These are phyloP conservation scores for Metschnikowia continentalis DNA, from an alignment of 805 yeast genomes.

Conservation along the genomic window DNA sequence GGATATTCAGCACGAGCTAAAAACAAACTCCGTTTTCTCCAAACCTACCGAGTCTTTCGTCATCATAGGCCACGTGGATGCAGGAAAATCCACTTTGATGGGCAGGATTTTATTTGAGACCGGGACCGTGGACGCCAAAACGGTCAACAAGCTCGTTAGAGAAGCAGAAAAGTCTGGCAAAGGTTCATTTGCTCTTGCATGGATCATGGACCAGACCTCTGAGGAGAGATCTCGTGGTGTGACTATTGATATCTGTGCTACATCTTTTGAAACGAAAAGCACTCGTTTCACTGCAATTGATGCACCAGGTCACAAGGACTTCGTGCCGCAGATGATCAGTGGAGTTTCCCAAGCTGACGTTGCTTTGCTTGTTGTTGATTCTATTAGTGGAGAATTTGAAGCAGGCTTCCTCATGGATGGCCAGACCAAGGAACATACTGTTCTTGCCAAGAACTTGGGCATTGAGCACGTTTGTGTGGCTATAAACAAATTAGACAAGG, in stretches of 20 bases:
- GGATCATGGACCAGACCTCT: conserved; percentile 78
- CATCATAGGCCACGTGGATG: conserved; percentile 83
- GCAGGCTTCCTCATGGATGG: conserved; percentile 64
- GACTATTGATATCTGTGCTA: conserved; percentile 72
- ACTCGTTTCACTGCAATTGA: conserved; percentile 68
- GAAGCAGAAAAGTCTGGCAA: conserved; percentile 69
- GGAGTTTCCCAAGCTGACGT: conserved; percentile 78
- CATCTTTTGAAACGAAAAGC: conserved; percentile 53
- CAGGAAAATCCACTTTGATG: conserved; percentile 78
- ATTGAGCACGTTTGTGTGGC: conserved; percentile 57
- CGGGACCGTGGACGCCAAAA: conserved; percentile 61
- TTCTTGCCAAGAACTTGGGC: conserved; percentile 64
- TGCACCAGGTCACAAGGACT: conserved; percentile 83
- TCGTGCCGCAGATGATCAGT: conserved; percentile 81
- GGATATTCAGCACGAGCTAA: conserved; percentile 39
- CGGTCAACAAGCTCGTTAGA: conserved; percentile 56
- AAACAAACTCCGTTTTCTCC: conserved; percentile 24
- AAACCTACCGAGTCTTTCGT: conserved; percentile 68
- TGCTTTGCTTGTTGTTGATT: conserved; percentile 68
- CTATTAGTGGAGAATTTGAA: conserved; percentile 64
- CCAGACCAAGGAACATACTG: conserved; percentile 75
- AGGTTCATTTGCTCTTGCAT: conserved; percentile 76
- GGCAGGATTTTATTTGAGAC: conserved; percentile 67
- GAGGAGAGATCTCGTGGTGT: conserved; percentile 78
- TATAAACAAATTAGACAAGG: conserved; percentile 67